Evolutionary conservation across 2,329 filamentous ascomycete species (phyloP).

Genomic region (Pseudonectria foliicola): DNA sequence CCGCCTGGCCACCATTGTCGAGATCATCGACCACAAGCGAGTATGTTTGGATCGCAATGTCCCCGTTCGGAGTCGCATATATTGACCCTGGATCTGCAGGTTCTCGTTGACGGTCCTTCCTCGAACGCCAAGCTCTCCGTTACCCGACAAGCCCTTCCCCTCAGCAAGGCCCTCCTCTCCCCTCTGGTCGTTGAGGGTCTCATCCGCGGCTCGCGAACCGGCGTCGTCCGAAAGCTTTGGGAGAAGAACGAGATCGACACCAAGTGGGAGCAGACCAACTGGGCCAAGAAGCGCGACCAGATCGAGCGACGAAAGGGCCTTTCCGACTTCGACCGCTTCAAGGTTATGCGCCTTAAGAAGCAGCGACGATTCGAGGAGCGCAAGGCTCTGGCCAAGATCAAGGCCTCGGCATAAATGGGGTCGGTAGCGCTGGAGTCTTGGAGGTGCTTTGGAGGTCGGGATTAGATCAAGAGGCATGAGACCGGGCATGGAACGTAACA

Average conservation of each 20-base stretch:
- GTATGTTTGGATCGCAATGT: slow-evolving; percentile 56
- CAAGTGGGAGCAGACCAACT: slow-evolving; percentile 87
- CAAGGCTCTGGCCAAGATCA: slow-evolving; percentile 92
- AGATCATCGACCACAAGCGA: slow-evolving; percentile 99
- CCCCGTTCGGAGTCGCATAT: slow-evolving; percentile 6
- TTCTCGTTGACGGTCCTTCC: slow-evolving; percentile 91
- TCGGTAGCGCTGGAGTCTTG: slow-evolving; percentile 26
- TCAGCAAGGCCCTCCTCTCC: slow-evolving; percentile 81
- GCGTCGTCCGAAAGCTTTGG: slow-evolving; percentile 81
- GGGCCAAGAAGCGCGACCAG: slow-evolving; percentile 89
- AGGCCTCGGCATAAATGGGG: slow-evolving; percentile 63
- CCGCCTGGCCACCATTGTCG: slow-evolving; percentile 88
- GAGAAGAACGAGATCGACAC: slow-evolving; percentile 83
- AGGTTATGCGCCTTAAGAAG: slow-evolving; percentile 99
- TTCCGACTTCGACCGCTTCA: slow-evolving; percentile 99
- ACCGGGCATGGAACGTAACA: slow-evolving; percentile 29
- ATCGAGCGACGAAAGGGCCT: slow-evolving; percentile 80
- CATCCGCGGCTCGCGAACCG: slow-evolving; percentile 75
- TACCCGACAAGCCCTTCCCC: slow-evolving; percentile 77
- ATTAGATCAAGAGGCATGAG: slow-evolving; percentile 32
- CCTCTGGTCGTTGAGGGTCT: slow-evolving; percentile 81
- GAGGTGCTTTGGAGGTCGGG: slow-evolving; percentile 21
- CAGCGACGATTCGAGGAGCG: slow-evolving; percentile 97
- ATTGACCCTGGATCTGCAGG: slow-evolving; percentile 48
- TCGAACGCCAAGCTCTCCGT: slow-evolving; percentile 72